Evolutionary conservation across 2,329 filamentous ascomycete genomes (phyloP), one percentile per base, ranked within the genome.

Genomic region (Neofusicoccum kwambonambiense): DNA sequence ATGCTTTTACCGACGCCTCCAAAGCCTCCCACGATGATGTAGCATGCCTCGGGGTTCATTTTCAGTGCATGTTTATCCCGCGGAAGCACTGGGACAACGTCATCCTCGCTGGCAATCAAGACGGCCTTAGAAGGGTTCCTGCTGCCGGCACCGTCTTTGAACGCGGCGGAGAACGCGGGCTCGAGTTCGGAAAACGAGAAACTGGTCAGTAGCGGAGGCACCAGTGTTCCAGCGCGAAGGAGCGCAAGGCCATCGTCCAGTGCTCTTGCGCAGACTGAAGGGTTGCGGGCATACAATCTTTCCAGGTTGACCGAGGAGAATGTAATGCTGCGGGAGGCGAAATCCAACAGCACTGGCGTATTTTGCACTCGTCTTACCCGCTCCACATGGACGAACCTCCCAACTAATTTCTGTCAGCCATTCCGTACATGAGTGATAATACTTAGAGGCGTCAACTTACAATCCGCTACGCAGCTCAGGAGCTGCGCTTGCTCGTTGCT

Each of bases 1-100:
- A 74, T 70, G 22, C 66, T 67, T 1, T 72, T 67, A 1, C 73
- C 73, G 9, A 74, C 54, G 13, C 71, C 73, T 8, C 73, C 72
- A 3, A 69, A 67, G 5, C 72, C 73, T 37, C 72, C 72, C 17
- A 69, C 70, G 3, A 75, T 62, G 15, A 75, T 34, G 54, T 74
- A 75, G 3, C 71, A 70, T 4, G 69, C 70, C 54, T 72, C 64
- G 5, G 57, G 57, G 6, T 58, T 37, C 3, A 58, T 39, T 5
- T 17, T 6, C 37, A 58, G 35, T 8, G 6, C 37, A 35, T n/a
- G 19, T 17, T 37, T 15, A 4, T 37, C 17, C 3, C 3, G 13
- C 3, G 54, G 54, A 15, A 34, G 19, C 6, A 44, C 13, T 13
- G 39, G 54, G 2, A 58, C 54, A 19, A 44, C 12, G 2, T 7